A percentile compares a stretch with the other conserved stretches of the same genome.
Evolutionary conservation across 305 asterid genomes (phyloP).

Genomic region (Solanum chacoense): DNA sequence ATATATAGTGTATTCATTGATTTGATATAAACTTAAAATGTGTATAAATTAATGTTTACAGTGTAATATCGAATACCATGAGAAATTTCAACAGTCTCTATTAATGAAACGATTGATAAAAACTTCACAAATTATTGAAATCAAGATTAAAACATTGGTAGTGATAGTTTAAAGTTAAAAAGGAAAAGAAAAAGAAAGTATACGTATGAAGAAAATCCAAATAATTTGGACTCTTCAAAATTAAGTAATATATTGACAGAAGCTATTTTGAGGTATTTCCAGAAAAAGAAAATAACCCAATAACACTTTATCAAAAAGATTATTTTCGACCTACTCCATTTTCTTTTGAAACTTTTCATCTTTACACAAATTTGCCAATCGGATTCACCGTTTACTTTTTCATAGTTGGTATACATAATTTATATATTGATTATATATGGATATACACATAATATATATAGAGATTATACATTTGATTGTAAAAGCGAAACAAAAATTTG

Average conservation of each 20-base stretch:
- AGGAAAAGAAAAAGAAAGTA: neutral
- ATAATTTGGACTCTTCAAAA: neutral
- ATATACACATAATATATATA: neutral
- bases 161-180: neutral
- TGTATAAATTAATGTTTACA: neutral
- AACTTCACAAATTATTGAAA: neutral
- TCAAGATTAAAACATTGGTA: neutral
- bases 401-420: neutral
- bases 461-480: neutral
- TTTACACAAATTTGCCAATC: neutral
- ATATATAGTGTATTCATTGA: neutral
- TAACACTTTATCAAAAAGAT: neutral
- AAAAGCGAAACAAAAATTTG: neutral
- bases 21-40: neutral
- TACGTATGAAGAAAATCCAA: neutral
- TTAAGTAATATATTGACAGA: neutral
- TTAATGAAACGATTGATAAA: neutral
- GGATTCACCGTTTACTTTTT: neutral
- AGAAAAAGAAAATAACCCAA: neutral
- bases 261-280: neutral
- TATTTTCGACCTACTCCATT: neutral
- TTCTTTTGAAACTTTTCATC: neutral
- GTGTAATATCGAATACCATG: neutral
- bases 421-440: neutral
- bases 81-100: neutral